Base-by-base conservation (phyloP, 208 protist species). In the Trichomonas vaginalis region DNA sequence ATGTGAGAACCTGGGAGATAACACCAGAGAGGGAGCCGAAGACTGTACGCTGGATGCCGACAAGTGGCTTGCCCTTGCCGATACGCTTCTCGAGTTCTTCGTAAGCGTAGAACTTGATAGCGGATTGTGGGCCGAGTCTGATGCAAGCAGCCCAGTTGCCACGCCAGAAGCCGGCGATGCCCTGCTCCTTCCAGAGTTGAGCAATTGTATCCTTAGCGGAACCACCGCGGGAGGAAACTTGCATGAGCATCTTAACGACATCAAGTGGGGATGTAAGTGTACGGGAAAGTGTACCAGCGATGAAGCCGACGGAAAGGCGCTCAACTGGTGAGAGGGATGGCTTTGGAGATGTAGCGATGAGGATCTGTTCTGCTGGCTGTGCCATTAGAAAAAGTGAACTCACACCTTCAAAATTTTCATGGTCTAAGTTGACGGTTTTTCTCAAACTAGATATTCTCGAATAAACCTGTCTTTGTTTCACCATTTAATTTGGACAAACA, bases 181-280 rank as follows among this genome's bases (percentile, higher is more conserved):
- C 92, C 9, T 79, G 8, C 35, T 95, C 51, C 46, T 12, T 21
- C 51, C 23, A 79, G 12, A 61, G 42, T 39, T 95, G 79, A 12
- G 6, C 2, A 46, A 80, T 6, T 37, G 42, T 95, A 32, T n/a
- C 47, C 61, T 79, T 47, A 2, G 47, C 42, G 27, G 46, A 45
- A 12, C 92, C 51, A 42, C 92, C 51, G 17, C 61, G 37, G 12
- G 49, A 95, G 0, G 92, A 61, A 79, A 79, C 51, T 70, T 95
- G 92, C 47, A 95, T 95, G 45, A 95, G 92, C 92, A 95, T 80
- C 37, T 95, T 95, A 17, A 95, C 51, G 35, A 61, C 49, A 95
- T 95, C 92, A 4, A 95, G 27, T 51, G 92, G 92, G 37, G 92
- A 95, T 80, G 51, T 79, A 27, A 95, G 37, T 79, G 92, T 95